Conservation (phyloP, 148 eudicot species). For the Agrostemma githago region DNA sequence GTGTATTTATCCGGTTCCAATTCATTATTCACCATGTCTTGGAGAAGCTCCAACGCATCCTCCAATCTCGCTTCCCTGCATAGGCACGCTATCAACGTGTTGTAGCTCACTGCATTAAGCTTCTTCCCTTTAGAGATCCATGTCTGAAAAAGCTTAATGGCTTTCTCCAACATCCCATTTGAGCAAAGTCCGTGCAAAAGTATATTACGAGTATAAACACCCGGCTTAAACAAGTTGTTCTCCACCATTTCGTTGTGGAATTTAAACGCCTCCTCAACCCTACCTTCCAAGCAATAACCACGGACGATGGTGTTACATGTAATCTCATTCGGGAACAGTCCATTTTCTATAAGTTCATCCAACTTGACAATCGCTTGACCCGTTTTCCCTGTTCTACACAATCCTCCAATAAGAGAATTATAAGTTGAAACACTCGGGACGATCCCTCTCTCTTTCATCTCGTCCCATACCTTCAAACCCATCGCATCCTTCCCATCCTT, state of each 20-base stretch:
- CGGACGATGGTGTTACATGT: constrained; percentile 78
- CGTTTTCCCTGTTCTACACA: constrained; percentile 70
- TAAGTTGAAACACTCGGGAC: constrained; percentile 61
- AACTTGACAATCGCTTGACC: constrained; percentile 57
- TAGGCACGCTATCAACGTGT: constrained; percentile 58
- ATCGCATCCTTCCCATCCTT: constrained; percentile 44
- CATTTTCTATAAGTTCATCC: constrained; percentile 70
- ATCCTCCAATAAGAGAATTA: constrained; percentile 66
- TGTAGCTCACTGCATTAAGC: constrained; percentile 65
- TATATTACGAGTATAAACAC: no score
- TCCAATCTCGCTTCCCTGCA: constrained; percentile 66
- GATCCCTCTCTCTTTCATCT: constrained; percentile 60
- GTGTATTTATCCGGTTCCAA: constrained; percentile 65
- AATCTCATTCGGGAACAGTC: constrained; percentile 64
- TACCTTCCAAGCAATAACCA: constrained; percentile 80
- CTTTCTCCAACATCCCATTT: constrained; percentile 58
- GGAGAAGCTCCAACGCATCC: constrained; percentile 56
- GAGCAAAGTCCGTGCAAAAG: no score
- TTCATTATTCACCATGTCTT: constrained; percentile 59
- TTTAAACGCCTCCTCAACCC: constrained; percentile 73
- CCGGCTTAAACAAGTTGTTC: constrained; percentile 51
- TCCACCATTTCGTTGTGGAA: constrained; percentile 79
- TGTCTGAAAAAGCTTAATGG: constrained; percentile 53
- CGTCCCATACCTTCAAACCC: constrained; percentile 71
- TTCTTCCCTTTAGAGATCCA: constrained; percentile 67